Evolutionary conservation across 1,139 yeast genomes (phyloP), one percentile per base, ranked within the genome.

Genomic region (Nakaseomyces bracarensis): DNA sequence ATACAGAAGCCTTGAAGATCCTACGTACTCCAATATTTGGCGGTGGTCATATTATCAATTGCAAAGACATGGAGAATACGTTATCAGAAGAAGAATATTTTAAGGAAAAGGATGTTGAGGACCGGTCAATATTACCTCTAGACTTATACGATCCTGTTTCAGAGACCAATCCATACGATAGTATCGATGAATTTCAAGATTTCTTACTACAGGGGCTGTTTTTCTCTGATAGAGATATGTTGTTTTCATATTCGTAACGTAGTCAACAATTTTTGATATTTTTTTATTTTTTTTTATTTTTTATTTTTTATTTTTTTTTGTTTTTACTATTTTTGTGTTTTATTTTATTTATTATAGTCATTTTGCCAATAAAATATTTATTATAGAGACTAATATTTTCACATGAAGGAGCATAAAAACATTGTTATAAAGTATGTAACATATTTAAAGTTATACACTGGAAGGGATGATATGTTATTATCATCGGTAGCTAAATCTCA

Each of bases 221-320:
- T 26, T 43, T 45, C 27, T 48, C 43, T 19, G 51, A 48, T 38
- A 39, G 51, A 18, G 48, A 45, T 35, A 41, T 48, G 25, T 14
- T 31, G 9, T 43, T 33, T 21, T 33, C 36, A 18, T 30, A 30
- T 19, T 30, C 34, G 18, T 30, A 30, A 15, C 10, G 10, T 22
- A 7, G 25, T 22, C 7, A 8, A 16, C 18, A 19, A 8, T 14
- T 1, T 13, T 14, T 27, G 18, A 14, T 16, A 27, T 13, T 27
- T 14, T 27, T 27, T 11, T 14, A 4, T 27, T 27, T 27, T 5
- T 11, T 27, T 27, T 27, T 25, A 11, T 25, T 25, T 25, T 25
- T 25, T 25, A 3, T 3, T 10, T 25, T 25, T 10, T 25, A 11
- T 2, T 25, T 10, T 25, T 25, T 7, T 25, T 25, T 3, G 5